Evolutionary conservation across 768 basidiomycete species (phyloP).

Genomic region (Panaeolus cyanescens): DNA sequence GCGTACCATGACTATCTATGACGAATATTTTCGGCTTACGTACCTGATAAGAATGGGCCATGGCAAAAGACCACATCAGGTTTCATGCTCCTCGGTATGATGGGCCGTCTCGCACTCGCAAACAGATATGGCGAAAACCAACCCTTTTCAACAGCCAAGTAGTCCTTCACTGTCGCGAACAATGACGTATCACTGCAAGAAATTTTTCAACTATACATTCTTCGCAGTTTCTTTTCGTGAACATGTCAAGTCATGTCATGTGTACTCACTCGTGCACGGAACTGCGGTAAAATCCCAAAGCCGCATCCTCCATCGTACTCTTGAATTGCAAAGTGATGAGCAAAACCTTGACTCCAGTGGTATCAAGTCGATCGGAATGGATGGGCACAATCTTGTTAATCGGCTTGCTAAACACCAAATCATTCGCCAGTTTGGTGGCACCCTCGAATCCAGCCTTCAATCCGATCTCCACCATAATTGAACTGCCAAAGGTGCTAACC

Average conservation of each 20-base stretch:
- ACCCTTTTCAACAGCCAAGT: slow-evolving; percentile 62
- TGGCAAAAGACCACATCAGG: slow-evolving; percentile 69
- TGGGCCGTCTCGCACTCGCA: slow-evolving; percentile 58
- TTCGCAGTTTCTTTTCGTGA: too few relatives aligned
- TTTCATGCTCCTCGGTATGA: slow-evolving; percentile 62
- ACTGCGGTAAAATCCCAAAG: slow-evolving; percentile 62
- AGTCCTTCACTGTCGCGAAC: slow-evolving; percentile 63
- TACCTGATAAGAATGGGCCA: slow-evolving; percentile 61
- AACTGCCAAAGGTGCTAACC: slow-evolving; percentile 52
- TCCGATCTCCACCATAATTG: slow-evolving; percentile 59
- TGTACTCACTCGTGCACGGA: slow-evolving; percentile 58
- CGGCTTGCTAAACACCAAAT: slow-evolving; percentile 50
- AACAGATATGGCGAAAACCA: slow-evolving; percentile 73
- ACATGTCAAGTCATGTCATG: too few relatives aligned
- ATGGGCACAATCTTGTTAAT: slow-evolving; percentile 51
- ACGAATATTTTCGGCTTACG: slow-evolving; percentile 4
- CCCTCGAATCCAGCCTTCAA: slow-evolving; percentile 56
- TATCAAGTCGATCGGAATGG: slow-evolving; percentile 54
- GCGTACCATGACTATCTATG: background rate
- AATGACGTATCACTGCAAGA: slow-evolving; percentile 52
- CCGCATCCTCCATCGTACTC: slow-evolving; percentile 58
- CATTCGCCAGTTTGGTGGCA: slow-evolving; percentile 49
- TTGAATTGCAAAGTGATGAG: slow-evolving; percentile 64
- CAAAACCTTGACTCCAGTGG: slow-evolving; percentile 57
- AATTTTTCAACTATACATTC: too few relatives aligned